These are phyloP conservation scores for Neurospora sp. DNA, from an alignment of 495 filamentous ascomycete genomes.

Conservation along the genomic window DNA sequence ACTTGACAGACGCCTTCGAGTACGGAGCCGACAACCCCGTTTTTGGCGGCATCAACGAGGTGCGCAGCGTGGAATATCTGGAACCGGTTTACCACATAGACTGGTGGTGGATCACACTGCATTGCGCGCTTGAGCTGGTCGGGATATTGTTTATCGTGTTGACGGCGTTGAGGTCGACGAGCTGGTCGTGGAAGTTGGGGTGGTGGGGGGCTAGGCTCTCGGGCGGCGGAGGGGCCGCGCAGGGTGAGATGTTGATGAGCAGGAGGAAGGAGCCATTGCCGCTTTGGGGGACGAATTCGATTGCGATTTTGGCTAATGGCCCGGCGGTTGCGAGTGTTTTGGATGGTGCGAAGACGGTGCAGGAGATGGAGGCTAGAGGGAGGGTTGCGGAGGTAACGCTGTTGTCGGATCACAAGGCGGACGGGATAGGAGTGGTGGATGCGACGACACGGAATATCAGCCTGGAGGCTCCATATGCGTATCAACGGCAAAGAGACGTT, in stretches of 20 bases:
- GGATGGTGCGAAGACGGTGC: neutral
- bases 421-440: neutral
- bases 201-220: neutral
- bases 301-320: neutral
- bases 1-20: neutral
- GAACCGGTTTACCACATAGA: neutral
- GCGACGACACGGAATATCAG: neutral
- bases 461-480: neutral
- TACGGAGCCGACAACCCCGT: neutral
- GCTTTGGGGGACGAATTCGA: neutral
- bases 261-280: neutral
- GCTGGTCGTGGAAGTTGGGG: neutral
- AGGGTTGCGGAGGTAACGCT: neutral
- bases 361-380: neutral
- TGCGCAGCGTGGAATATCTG: neutral
- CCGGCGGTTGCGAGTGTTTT: neutral
- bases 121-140: neutral
- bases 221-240: neutral
- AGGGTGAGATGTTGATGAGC: neutral
- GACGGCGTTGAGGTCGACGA: neutral
- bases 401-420: neutral
- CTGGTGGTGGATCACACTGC: neutral
- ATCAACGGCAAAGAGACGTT: neutral
- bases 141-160: neutral
- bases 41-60: neutral